A percentile compares a stretch with the other conserved stretches of the same genome.
Conservation (phyloP, 2,329 filamentous ascomycete genomes). For the Bipolaris oryzae region DNA sequence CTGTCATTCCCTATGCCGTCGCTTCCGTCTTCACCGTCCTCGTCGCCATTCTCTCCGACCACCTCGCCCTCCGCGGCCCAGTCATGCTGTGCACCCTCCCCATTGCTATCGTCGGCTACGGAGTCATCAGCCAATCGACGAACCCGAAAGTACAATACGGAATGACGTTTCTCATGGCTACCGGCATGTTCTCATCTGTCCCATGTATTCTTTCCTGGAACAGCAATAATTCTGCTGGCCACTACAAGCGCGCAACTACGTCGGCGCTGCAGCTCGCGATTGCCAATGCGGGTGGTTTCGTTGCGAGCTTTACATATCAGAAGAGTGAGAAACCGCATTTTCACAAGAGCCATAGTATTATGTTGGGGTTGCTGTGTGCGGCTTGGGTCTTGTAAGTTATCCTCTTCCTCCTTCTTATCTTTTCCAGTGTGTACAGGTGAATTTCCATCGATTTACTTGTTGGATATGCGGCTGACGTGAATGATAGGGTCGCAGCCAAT, state of each 20-base stretch:
- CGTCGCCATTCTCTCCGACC: conserved; percentile 65
- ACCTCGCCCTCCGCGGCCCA: conserved; percentile 63
- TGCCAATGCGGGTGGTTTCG: conserved; percentile 71
- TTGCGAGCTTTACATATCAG: conserved; percentile 69
- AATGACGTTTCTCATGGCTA: conserved; percentile 72
- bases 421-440: not conserved
- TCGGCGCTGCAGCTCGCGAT: conserved; percentile 69
- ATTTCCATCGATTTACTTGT: not conserved
- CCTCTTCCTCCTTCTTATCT: conserved; percentile 17
- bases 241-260: conserved; percentile 73
- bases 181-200: conserved; percentile 67
- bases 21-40: conserved; percentile 60
- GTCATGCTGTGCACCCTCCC: conserved; percentile 69
- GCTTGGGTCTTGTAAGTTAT: conserved; percentile 67
- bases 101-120: conserved; percentile 69
- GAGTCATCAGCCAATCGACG: conserved; percentile 63
- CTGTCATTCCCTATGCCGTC: conserved; percentile 68
- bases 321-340: conserved; percentile 61
- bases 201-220: conserved; percentile 70
- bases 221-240: conserved; percentile 70
- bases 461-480: not conserved
- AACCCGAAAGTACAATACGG: conserved; percentile 63
- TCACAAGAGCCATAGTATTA: conserved; percentile 65
- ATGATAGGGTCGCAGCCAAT: conserved; percentile 62
- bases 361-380: conserved; percentile 64